Conservation (phyloP, 768 basidiomycete genomes). For the Podaxis rugospora region DNA sequence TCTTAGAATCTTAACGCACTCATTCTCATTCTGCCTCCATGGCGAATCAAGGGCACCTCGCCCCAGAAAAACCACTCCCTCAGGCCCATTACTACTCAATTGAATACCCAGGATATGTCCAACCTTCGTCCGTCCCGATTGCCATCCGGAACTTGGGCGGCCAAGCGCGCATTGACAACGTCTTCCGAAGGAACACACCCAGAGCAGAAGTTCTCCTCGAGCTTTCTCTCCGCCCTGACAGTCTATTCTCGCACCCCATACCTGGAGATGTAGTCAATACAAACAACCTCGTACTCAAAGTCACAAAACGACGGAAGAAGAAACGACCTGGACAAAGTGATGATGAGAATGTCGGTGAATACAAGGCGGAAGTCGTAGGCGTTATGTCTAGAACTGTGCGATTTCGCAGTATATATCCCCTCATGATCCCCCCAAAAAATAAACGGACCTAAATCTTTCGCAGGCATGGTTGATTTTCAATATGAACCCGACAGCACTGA, state of each 20-base stretch:
- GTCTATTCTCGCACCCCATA: slow-evolving; percentile 80
- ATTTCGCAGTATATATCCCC: slow-evolving; percentile 71
- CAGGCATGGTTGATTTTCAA: slow-evolving; percentile 94
- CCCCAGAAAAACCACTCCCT: slow-evolving; percentile 43
- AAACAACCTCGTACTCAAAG: slow-evolving; percentile 79
- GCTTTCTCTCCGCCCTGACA: slow-evolving; percentile 66
- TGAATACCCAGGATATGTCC: slow-evolving; percentile 89
- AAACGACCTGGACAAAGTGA: slow-evolving; percentile 18
- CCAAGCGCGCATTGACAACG: slow-evolving; percentile 63
- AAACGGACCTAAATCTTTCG: slow-evolving; percentile 1
- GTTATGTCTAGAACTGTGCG: slow-evolving; percentile 77
- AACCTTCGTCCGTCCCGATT: slow-evolving; percentile 49
- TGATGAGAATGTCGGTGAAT: slow-evolving; percentile 55
- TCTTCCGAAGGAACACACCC: slow-evolving; percentile 67
- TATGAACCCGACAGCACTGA: slow-evolving; percentile 74
- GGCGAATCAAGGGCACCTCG: slow-evolving; percentile 10
- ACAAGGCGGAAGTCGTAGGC: slow-evolving; percentile 69
- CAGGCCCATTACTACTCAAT: slow-evolving; percentile 68
- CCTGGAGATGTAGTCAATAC: slow-evolving; percentile 74
- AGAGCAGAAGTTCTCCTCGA: slow-evolving; percentile 68
- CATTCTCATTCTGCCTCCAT: not conserved
- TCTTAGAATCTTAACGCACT: not conserved
- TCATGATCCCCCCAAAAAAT: not conserved
- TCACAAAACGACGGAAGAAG: slow-evolving; percentile 70
- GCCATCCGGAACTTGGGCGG: slow-evolving; percentile 70